These are phyloP conservation scores for Kwoniella botswanensis DNA, from an alignment of 768 basidiomycete genomes.

Conservation along the genomic window DNA sequence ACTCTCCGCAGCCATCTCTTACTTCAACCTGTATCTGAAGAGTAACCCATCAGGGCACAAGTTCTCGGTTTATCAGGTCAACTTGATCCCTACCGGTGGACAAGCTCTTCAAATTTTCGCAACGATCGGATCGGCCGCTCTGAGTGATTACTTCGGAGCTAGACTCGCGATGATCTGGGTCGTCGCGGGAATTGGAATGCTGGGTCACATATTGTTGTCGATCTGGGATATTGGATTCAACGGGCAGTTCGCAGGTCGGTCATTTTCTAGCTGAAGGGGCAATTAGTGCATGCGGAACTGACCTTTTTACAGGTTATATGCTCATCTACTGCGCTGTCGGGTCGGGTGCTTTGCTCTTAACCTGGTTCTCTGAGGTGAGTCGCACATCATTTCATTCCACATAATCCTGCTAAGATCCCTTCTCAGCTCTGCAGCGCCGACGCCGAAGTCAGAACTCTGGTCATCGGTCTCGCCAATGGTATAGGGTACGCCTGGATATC, in stretches of 20 bases:
- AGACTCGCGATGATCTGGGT: constrained; percentile 11
- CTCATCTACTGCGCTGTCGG: constrained; percentile 15
- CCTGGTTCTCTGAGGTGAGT: constrained; percentile 13
- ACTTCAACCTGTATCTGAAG: constrained; percentile 23
- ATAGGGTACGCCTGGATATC: constrained; percentile 12
- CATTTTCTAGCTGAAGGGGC: too few species aligned
- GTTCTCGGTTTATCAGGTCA: constrained; percentile 8
- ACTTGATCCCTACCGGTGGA: constrained; percentile 16
- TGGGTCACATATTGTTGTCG: constrained; percentile 5
- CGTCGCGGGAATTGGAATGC: constrained; percentile 9
- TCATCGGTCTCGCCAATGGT: constrained; percentile 16
- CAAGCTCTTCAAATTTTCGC: constrained; percentile 7
- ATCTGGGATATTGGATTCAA: constrained; percentile 8
- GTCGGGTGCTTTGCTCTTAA: neutral
- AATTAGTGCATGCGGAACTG: too few species aligned
- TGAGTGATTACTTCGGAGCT: constrained; percentile 13
- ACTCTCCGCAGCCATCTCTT: constrained; percentile 3
- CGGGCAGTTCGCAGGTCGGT: constrained; percentile 9
- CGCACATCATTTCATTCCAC: neutral
- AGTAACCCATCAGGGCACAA: constrained; percentile 6
- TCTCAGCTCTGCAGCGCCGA: constrained; percentile 8
- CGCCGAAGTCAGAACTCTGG: constrained; percentile 7
- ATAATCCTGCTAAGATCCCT: neutral
- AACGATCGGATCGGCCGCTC: constrained; percentile 4
- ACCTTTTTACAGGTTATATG: constrained; percentile 1